Evolutionary conservation across 768 basidiomycete species (phyloP), one percentile per base, ranked within the genome.

Genomic region (Leccinellum luteum): DNA sequence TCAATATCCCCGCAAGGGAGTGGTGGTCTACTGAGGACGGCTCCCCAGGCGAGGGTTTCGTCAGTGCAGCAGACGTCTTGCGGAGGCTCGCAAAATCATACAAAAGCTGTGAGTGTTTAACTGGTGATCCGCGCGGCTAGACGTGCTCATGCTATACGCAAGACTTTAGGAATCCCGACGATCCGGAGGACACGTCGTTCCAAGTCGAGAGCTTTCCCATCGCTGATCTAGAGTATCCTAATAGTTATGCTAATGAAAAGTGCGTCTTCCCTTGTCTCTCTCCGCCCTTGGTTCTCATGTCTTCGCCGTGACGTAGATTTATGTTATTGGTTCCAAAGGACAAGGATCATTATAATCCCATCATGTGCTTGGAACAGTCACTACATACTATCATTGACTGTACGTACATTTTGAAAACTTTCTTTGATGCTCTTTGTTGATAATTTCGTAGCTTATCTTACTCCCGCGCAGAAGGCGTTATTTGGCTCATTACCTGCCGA

Each of bases 261-360:
- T 92, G 55, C 54, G 73, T 65, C 5, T 45, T 57, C 25, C 52
- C 27, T 48, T 21, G 4, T 47, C 43, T 30, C 21, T 35, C 1
- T 5, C 3, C 14, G n/a, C 12, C 27, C 28, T n/a, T 25, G 15
- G n/a, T 45, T 17, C 34, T 57, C 63, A 58, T 51, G 21, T 44
- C 27, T 5, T 15, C 25, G 44, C 2, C 13, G 6, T 52, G 59
- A 13, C 56, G 0, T 19, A 92, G 90, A 69, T 93, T 85, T 74
- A 80, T 89, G 60, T 79, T 93, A 58, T 80, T 93, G 52, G 84
- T 80, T 45, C 92, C 92, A 30, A 90, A 85, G 65, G 91, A 94
- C 76, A 85, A 85, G 63, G 90, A 94, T 64, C 89, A 92, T 62
- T 94, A 92, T 72, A 88, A 90, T 68, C 92, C 92, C 14, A 86